Evolutionary conservation across 2,329 filamentous ascomycete species (phyloP).

Genomic region (Fusarium fracticaudum): DNA sequence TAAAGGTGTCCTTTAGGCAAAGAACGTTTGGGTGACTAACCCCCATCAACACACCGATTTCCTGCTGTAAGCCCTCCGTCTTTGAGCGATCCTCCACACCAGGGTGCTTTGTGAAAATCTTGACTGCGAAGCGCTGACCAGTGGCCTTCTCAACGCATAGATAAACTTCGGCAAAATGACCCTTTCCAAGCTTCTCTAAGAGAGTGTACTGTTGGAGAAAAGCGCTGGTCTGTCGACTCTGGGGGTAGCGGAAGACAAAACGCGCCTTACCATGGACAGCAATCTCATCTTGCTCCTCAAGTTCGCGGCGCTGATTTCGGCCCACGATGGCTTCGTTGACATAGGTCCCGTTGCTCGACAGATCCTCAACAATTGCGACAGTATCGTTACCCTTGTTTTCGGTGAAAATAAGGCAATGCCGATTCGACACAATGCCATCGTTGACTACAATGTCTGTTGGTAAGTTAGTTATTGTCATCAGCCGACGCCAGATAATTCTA

Average conservation of each 20-base stretch:
- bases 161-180: constrained; percentile 94
- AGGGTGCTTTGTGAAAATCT: constrained; percentile 88
- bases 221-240: constrained; percentile 74
- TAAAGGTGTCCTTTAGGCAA: constrained; percentile 94
- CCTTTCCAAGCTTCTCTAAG: constrained; percentile 87
- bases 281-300: constrained; percentile 91
- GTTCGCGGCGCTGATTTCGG: constrained; percentile 88
- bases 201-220: constrained; percentile 90
- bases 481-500: background rate
- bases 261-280: constrained; percentile 84
- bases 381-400: constrained; percentile 67
- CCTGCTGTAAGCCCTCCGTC: constrained; percentile 88
- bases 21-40: constrained; percentile 94
- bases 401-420: constrained; percentile 76
- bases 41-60: constrained; percentile 97
- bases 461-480: constrained; percentile 27
- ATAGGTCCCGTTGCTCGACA: constrained; percentile 96
- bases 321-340: constrained; percentile 93
- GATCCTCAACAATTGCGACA: constrained; percentile 85
- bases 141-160: constrained; percentile 87
- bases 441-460: constrained; percentile 73
- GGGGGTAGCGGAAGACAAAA: constrained; percentile 92
- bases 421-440: constrained; percentile 85
- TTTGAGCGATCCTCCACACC: constrained; percentile 86
- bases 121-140: constrained; percentile 88